Evolutionary conservation across 2,329 filamentous ascomycete species (phyloP), one percentile per base, ranked within the genome.

Genomic region (Helminthosporium solani): DNA sequence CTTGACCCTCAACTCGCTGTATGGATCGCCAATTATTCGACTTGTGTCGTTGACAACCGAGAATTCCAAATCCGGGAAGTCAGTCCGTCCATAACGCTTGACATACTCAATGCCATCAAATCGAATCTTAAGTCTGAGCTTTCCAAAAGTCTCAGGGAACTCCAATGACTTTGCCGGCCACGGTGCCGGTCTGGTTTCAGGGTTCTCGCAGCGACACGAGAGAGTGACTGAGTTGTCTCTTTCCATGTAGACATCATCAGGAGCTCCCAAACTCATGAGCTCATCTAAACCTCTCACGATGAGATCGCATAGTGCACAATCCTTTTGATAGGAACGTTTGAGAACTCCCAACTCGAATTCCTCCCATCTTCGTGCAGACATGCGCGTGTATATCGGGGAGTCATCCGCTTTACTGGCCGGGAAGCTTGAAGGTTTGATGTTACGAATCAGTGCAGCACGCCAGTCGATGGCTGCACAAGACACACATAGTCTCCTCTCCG

Each of bases 81-180:
- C 9, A 14, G 34, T 20, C 6, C 11, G 19, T 20, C 18, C 18
- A 18, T 20, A 36, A 19, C 18, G 18, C 19, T 25, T 21, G 6
- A 25, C 11, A 9, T 15, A 9, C 11, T 27, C 35, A 15, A 38
- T 25, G 4, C 20, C 35, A 15, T 25, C 35, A 9, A 38, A 38
- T 25, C 35, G 19, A 4, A 38, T 16, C 35, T 38, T 38, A 12
- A 38, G 8, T 38, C 35, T 16, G 20, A 38, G 27, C 23, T 38
- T 38, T 12, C 35, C 35, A 23, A 38, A 38, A n/a, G n/a, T 38
- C 23, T 38, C 35, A n/a, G 35, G 23, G n/a, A 25, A 23, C 11
- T 38, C 35, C 20, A 38, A 38, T 15, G 23, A 23, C 15, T 38
- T 38, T 12, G 19, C 35, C 20, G 35, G 35, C 35, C 35, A 38